These are phyloP conservation scores for Talaromyces liani DNA, from an alignment of 495 filamentous ascomycete genomes.

Conservation along the genomic window DNA sequence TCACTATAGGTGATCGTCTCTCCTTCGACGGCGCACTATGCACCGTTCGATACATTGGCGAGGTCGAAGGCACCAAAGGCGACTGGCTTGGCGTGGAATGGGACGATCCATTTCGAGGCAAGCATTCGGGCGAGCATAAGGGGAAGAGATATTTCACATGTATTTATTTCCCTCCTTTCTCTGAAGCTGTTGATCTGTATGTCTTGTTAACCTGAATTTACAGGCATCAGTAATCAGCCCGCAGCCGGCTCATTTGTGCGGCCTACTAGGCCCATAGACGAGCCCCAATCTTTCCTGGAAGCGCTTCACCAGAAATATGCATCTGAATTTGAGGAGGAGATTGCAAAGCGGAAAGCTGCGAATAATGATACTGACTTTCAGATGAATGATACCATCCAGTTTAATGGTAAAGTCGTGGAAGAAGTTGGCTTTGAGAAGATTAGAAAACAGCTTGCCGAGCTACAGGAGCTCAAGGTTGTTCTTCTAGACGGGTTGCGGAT, in stretches of 20 bases:
- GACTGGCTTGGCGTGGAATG: conserved; percentile 95
- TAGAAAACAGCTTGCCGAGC: conserved; percentile 63
- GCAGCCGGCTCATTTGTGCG: conserved; percentile 82
- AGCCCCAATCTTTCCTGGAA: conserved; percentile 63
- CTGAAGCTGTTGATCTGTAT: neutral
- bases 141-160: conserved; percentile 80
- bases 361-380: conserved; percentile 18
- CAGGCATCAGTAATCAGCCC: conserved; percentile 58
- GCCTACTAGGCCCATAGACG: conserved; percentile 61
- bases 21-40: conserved; percentile 68
- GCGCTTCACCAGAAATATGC: conserved; percentile 81
- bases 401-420: conserved; percentile 84
- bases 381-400: conserved; percentile 46
- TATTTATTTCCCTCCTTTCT: conserved; percentile 29
- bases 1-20: conserved; percentile 59
- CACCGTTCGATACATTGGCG: conserved; percentile 78
- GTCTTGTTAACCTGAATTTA: neutral
- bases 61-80: conserved; percentile 66
- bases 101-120: conserved; percentile 80
- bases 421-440: conserved; percentile 97
- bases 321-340: conserved; percentile 36
- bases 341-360: conserved; percentile 13
- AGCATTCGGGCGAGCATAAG: conserved; percentile 78
- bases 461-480: conserved; percentile 71
- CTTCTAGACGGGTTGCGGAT: conserved; percentile 71